phyloP scores from a whole-genome alignment of 139 green algal species.

The Asterochloris erici region DNA sequence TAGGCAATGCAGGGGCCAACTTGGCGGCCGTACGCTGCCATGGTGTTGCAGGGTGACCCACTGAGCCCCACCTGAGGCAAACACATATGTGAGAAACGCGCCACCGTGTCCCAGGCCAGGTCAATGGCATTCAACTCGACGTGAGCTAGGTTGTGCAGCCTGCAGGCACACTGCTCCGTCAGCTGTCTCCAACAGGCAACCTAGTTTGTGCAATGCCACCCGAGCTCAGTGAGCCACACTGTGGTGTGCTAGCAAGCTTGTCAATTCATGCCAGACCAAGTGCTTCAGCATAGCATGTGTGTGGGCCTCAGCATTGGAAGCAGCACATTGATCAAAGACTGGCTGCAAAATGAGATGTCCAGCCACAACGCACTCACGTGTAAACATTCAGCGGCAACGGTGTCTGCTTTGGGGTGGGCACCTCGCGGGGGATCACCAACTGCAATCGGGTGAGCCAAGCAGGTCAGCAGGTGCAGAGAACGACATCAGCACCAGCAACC shows the following conservation, averaged over 20 bases:
- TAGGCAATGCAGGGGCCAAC: background rate
- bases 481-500: background rate
- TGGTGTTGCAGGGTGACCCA: background rate
- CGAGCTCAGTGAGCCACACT: background rate
- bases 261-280: background rate
- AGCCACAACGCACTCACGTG: slow-evolving; percentile 25
- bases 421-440: slow-evolving; percentile 38
- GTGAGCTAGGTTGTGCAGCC: slow-evolving; percentile 73
- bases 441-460: background rate
- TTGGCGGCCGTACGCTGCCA: background rate
- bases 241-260: too few species aligned
- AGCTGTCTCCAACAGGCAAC: background rate
- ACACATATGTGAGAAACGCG: slow-evolving; percentile 47
- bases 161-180: background rate
- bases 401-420: slow-evolving; percentile 33
- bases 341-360: background rate
- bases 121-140: slow-evolving; percentile 88
- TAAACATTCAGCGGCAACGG: slow-evolving; percentile 50
- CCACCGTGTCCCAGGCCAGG: slow-evolving; percentile 83
- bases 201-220: background rate
- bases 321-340: background rate
- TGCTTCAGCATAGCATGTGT: background rate
- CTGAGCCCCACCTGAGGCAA: slow-evolving; percentile 21
- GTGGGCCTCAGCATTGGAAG: background rate
- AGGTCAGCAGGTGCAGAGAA: background rate